Percentiles rank a stretch among this genome's conserved stretches.
phyloP scores from a whole-genome alignment of 371 early-diverging fungal genomes.

The Fennellomyces sp. region DNA sequence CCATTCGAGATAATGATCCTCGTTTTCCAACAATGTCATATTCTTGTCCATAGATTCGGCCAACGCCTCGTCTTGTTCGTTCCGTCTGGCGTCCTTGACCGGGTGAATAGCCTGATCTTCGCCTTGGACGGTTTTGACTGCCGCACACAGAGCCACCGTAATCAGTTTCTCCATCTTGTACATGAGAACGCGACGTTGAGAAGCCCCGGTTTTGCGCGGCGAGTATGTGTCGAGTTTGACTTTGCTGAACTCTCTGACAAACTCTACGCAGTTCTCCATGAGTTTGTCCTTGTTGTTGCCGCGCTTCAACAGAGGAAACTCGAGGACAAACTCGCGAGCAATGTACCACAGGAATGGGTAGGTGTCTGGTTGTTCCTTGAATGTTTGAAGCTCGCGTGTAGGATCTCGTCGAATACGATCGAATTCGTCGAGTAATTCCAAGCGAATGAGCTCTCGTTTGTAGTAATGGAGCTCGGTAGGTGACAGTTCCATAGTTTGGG shows the following conservation, averaged over 20 bases:
- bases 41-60: constrained; percentile 8
- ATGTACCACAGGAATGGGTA: constrained; percentile 30
- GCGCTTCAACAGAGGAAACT: constrained; percentile 35
- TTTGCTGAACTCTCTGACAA: constrained; percentile 26
- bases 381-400: too few species aligned
- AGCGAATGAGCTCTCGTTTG: constrained; percentile 30
- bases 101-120: constrained; percentile 25
- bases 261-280: constrained; percentile 30
- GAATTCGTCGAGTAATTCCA: constrained; percentile 22
- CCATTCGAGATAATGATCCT: constrained; percentile 28
- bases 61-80: constrained; percentile 2
- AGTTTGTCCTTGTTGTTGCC: constrained; percentile 22
- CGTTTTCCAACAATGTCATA: constrained; percentile 18
- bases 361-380: constrained; percentile 4
- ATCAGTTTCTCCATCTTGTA: constrained; percentile 27
- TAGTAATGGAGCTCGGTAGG: constrained; percentile 31
- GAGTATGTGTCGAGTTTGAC: constrained; percentile 25
- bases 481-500: constrained; percentile 16
- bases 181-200: constrained; percentile 27
- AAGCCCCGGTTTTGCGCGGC: constrained; percentile 20
- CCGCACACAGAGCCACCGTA: constrained; percentile 23
- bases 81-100: background rate
- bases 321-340: constrained; percentile 25
- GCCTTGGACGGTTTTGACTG: constrained; percentile 29
- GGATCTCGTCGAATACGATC: constrained; percentile 14